Percentiles rank a stretch among this genome's conserved stretches.
phyloP scores from a whole-genome alignment of 768 basidiomycete genomes.

The Galerina sulciceps region DNA sequence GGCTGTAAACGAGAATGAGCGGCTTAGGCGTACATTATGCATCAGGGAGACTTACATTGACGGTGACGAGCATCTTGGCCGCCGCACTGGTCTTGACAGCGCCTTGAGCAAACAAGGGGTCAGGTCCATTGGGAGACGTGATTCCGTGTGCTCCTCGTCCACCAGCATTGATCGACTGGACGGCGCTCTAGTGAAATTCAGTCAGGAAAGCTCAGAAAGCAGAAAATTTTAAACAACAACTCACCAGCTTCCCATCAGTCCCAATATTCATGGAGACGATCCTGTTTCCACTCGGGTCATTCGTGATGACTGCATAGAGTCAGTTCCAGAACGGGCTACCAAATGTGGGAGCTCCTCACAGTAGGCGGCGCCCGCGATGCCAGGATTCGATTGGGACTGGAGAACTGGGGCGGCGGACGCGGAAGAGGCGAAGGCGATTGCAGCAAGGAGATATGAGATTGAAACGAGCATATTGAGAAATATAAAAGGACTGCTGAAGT shows the following conservation, averaged over 20 bases:
- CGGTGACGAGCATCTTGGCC: constrained; percentile 35
- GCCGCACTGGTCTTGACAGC: constrained; percentile 38
- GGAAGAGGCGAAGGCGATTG: not conserved
- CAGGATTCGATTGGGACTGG: not conserved
- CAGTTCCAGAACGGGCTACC: not conserved
- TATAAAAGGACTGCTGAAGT: not conserved
- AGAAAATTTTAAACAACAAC: not conserved
- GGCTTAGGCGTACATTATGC: not conserved
- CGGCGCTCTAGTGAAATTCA: not conserved
- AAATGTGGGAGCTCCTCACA: not conserved
- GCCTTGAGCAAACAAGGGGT: constrained; percentile 46
- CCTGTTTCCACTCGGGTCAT: constrained; percentile 9
- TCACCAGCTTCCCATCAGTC: constrained; percentile 7
- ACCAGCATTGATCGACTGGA: not conserved
- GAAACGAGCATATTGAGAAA: not conserved
- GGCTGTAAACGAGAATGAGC: constrained; percentile 29
- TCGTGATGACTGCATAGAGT: constrained; percentile 5
- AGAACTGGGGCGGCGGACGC: not conserved
- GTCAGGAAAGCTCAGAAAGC: not conserved
- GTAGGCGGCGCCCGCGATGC: constrained; percentile 2
- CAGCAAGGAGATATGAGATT: not conserved
- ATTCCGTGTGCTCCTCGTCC: constrained; percentile 8
- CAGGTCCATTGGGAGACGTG: constrained; percentile 20
- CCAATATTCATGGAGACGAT: constrained; percentile 10
- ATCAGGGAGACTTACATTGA: constrained; percentile 28